Conservation (phyloP, 2,329 filamentous ascomycete genomes). For the Penicillium griseofulvum region DNA sequence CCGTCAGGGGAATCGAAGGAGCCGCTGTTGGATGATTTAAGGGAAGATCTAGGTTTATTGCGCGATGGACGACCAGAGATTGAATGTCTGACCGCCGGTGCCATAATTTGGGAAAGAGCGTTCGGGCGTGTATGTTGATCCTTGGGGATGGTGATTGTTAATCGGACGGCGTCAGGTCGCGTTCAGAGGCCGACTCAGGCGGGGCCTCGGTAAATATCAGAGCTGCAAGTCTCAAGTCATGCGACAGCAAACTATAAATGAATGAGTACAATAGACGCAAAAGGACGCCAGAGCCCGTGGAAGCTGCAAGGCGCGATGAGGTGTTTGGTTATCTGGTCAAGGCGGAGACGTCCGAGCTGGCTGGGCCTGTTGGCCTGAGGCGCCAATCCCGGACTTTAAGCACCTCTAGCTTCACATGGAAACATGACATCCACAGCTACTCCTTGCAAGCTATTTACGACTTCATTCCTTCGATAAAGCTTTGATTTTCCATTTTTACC, state of each 20-base stretch:
- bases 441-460: constrained; percentile 12
- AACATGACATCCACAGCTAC: constrained; percentile 20
- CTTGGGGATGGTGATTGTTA: constrained; percentile 14
- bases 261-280: constrained; percentile 1
- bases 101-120: constrained; percentile 26
- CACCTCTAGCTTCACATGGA: constrained; percentile 6
- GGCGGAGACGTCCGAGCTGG: constrained; percentile 20
- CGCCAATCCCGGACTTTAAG: constrained; percentile 12
- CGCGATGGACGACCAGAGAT: constrained; percentile 28
- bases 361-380: constrained; percentile 16
- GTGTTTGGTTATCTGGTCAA: constrained; percentile 21
- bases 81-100: constrained; percentile 30
- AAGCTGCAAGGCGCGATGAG: constrained; percentile 1
- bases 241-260: not conserved
- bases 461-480: not conserved
- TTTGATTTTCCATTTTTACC: not conserved
- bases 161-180: constrained; percentile 21
- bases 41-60: constrained; percentile 31
- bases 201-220: not conserved
- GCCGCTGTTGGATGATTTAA: constrained; percentile 30
- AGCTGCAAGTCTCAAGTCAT: not conserved
- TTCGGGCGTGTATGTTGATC: constrained; percentile 14
- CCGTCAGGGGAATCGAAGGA: constrained; percentile 45
- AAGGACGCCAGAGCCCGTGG: constrained; percentile 3
- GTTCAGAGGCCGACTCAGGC: constrained; percentile 12